Base-by-base conservation (phyloP, 2,329 filamentous ascomycete species). In the Aureobasidium melanogenum region DNA sequence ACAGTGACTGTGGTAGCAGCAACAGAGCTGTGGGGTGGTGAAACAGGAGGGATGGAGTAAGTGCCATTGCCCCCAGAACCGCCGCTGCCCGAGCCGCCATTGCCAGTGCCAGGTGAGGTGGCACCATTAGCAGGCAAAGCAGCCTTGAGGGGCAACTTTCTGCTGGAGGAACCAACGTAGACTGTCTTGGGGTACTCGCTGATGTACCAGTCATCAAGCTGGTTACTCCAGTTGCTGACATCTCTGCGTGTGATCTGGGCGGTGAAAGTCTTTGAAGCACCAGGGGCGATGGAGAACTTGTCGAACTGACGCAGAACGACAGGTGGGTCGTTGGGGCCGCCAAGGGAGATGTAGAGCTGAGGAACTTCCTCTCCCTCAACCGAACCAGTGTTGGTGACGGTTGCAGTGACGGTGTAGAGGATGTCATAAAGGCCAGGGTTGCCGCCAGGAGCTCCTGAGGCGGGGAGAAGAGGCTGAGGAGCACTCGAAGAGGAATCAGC, bases 191-290 rank as follows among this genome's bases (percentile, higher is more conserved):
- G 73, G 66, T 83, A 78, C 24, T 76, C 68, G 32, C 76, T 78
- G 59, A 86, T 77, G 48, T 91, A 67, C 92, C 93, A 97, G 78
- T 97, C 87, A 79, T 97, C 92, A n/a, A 76, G 72, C 1, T 70
- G 79, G 0, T 83, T 77, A 67, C 96, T 89, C 92, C 93, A 97
- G 77, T 91, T 94, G 71, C 87, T 91, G 61, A 97, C 67, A 70
- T 97, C 93, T 61, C 91, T 85, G 41, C 92, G 82, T 6, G 86
- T 91, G 60, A 97, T 74, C 17, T 85, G 81, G 0, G 84, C 85
- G 0, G 73, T 79, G 77, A 94, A 95, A 1, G 80, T 83, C 3
- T 77, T 79, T 56, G 81, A 84, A 73, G 84, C 73, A n/a, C 89
- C 90, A 0, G 89, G 82, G 4, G 82, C 78, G 64, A 97, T 85